Percentiles rank a stretch among this genome's conserved stretches.
phyloP scores from a whole-genome alignment of 1,284 basidiomycete species.

The Apiotrichum laibachii region DNA sequence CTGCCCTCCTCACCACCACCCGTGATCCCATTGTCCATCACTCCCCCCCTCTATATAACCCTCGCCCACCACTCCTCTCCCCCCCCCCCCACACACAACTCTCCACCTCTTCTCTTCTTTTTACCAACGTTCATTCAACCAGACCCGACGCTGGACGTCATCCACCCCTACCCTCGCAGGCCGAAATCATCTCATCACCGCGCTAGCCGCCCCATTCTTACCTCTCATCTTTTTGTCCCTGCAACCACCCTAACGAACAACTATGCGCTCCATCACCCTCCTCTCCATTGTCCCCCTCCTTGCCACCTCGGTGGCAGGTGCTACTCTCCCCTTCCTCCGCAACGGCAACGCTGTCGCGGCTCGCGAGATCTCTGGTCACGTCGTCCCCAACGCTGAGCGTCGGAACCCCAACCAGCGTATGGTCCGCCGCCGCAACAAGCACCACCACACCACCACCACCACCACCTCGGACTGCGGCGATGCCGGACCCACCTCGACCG shows the following conservation, averaged over 20 bases:
- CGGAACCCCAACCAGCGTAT: conserved; percentile 2
- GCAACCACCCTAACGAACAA: not conserved
- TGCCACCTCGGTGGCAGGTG: conserved; percentile 5
- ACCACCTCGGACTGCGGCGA: conserved; percentile 4
- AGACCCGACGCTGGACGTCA: not conserved
- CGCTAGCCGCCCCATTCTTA: not conserved
- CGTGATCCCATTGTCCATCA: too few relatives aligned
- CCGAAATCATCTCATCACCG: not conserved
- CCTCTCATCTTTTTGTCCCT: not conserved
- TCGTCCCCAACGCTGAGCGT: not conserved
- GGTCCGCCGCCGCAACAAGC: conserved; percentile 1
- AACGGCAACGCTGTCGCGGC: not conserved
- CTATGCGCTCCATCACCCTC: conserved; percentile 7
- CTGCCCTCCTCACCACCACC: too few relatives aligned
- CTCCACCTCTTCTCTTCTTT: not conserved
- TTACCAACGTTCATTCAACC: not conserved
- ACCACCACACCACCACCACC: not conserved
- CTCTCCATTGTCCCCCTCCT: conserved; percentile 9
- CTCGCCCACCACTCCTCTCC: too few relatives aligned
- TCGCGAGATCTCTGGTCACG: too few relatives aligned
- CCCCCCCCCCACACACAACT: not conserved
- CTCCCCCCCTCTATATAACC: too few relatives aligned
- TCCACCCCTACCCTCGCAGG: not conserved
- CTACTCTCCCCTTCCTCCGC: conserved; percentile 1
- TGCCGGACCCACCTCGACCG: not conserved